phyloP scores from a whole-genome alignment of 2,329 filamentous ascomycete genomes.

The Fusarium sp. region DNA sequence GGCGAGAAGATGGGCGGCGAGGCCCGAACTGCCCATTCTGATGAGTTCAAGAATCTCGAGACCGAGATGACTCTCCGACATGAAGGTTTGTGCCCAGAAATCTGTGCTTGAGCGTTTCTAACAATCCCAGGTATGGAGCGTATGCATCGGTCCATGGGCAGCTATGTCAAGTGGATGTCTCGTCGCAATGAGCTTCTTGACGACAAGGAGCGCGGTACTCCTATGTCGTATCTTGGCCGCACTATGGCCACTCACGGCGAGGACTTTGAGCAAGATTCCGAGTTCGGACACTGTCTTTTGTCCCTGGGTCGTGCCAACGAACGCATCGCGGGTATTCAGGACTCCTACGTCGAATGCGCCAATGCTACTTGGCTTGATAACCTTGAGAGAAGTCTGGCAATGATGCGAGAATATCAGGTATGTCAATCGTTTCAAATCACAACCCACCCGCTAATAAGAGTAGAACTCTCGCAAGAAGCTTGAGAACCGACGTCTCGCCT shows the following conservation, averaged over 20 bases:
- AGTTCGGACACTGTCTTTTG: conserved; percentile 88
- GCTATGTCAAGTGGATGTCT: conserved; percentile 88
- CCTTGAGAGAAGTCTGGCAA: conserved; percentile 87
- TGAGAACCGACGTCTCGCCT: conserved; percentile 87
- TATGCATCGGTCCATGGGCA: conserved; percentile 85
- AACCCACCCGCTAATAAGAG: conserved; percentile 48
- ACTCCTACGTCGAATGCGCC: conserved; percentile 81
- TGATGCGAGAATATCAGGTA: conserved; percentile 99
- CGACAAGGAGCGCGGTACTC: conserved; percentile 88
- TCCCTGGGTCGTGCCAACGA: conserved; percentile 88
- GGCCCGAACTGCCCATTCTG: conserved; percentile 85
- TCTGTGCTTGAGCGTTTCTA: conserved; percentile 8
- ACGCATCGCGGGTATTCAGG: conserved; percentile 85
- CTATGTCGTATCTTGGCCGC: conserved; percentile 82
- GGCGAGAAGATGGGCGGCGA: conserved; percentile 96
- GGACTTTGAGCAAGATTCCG: conserved; percentile 90
- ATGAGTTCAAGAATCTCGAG: conserved; percentile 92
- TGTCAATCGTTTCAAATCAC: conserved; percentile 36
- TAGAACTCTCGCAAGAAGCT: conserved; percentile 89
- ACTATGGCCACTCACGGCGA: conserved; percentile 91
- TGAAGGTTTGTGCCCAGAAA: conserved; percentile 72
- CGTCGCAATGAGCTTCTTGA: conserved; percentile 83
- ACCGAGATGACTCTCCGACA: conserved; percentile 90
- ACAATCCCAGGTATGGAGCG: conserved; percentile 81
- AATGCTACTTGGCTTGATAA: conserved; percentile 90